phyloP scores from a whole-genome alignment of 2,329 filamentous ascomycete species.

The Claviceps digitariae region DNA sequence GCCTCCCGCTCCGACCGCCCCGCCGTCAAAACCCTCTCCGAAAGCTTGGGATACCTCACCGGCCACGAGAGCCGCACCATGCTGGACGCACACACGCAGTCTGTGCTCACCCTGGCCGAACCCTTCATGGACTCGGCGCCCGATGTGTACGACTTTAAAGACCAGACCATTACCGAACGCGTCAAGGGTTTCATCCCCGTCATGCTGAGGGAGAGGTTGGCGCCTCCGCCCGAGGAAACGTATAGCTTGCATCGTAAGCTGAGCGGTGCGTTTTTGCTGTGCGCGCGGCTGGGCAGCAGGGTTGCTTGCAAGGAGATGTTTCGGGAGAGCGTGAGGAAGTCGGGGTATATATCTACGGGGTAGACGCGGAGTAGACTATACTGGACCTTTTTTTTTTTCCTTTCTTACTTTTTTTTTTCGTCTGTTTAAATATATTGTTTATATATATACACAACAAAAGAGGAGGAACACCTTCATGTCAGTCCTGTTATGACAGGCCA shows the following conservation, averaged over 20 bases:
- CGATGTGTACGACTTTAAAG: slow-evolving; percentile 77
- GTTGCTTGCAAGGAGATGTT: slow-evolving; percentile 78
- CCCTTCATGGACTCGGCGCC: slow-evolving; percentile 69
- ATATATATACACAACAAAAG: no score
- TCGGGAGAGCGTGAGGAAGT: slow-evolving; percentile 33
- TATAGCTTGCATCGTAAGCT: slow-evolving; percentile 92
- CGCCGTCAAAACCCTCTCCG: slow-evolving; percentile 52
- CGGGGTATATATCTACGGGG: slow-evolving; percentile 15
- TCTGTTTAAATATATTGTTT: no score
- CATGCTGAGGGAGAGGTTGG: slow-evolving; percentile 80
- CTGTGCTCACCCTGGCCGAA: slow-evolving; percentile 80
- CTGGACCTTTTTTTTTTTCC: not conserved
- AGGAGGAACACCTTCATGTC: no score
- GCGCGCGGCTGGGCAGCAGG: slow-evolving; percentile 69
- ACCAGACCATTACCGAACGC: slow-evolving; percentile 93
- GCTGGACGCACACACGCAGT: slow-evolving; percentile 81
- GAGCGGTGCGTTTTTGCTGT: slow-evolving; percentile 87
- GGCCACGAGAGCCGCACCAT: slow-evolving; percentile 76
- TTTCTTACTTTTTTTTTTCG: no score
- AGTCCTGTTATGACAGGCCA: not conserved
- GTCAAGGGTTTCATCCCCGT: slow-evolving; percentile 79
- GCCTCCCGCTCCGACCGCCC: slow-evolving; percentile 58
- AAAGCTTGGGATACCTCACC: slow-evolving; percentile 78
- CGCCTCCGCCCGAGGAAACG: slow-evolving; percentile 92
- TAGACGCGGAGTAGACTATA: not conserved